A percentile compares a stretch with the other conserved stretches of the same genome.
phyloP scores from a whole-genome alignment of 2,329 filamentous ascomycete genomes.

The Ceratocystis variospora region DNA sequence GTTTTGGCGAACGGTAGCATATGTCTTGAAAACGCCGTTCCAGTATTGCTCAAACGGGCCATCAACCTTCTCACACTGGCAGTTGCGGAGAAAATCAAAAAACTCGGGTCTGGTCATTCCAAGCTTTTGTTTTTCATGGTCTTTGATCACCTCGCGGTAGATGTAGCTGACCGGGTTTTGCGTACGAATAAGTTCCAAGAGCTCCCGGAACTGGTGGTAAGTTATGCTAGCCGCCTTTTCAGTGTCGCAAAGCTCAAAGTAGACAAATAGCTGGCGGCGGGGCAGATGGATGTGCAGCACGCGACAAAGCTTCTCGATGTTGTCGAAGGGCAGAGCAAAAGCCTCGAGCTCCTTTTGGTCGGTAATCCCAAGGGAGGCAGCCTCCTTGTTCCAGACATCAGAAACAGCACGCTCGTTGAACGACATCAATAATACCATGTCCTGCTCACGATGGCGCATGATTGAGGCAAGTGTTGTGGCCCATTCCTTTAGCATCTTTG shows the following conservation, averaged over 20 bases:
- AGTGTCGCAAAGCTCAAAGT: conserved; percentile 62
- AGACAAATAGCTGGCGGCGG: conserved; percentile 54
- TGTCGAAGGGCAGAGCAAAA: conserved; percentile 56
- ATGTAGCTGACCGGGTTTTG: conserved; percentile 6
- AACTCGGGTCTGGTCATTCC: conserved; percentile 61
- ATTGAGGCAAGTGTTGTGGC: conserved; percentile 71
- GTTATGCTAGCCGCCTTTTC: conserved; percentile 53
- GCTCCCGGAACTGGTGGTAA: conserved; percentile 69
- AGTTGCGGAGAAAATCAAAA: conserved; percentile 54
- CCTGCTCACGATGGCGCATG: conserved; percentile 70
- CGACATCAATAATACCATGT: conserved; percentile 79
- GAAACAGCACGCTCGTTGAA: conserved; percentile 72
- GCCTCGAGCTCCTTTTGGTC: conserved; percentile 33
- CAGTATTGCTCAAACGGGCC: conserved; percentile 44
- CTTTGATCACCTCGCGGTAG: conserved; percentile 45
- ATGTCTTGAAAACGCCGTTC: conserved; percentile 58
- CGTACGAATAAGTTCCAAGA: conserved; percentile 53
- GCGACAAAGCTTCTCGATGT: conserved; percentile 71
- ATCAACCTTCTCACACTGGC: conserved; percentile 65
- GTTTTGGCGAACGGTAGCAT: conserved; percentile 29
- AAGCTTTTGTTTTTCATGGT: conserved; percentile 38
- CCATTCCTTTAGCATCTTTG: conserved; percentile 63
- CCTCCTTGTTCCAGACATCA: conserved; percentile 75
- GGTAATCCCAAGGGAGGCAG: conserved; percentile 52
- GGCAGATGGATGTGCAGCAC: conserved; percentile 87